These are phyloP conservation scores for Mortierella hygrophila DNA, from an alignment of 192 early-diverging fungal genomes.

Conservation along the genomic window DNA sequence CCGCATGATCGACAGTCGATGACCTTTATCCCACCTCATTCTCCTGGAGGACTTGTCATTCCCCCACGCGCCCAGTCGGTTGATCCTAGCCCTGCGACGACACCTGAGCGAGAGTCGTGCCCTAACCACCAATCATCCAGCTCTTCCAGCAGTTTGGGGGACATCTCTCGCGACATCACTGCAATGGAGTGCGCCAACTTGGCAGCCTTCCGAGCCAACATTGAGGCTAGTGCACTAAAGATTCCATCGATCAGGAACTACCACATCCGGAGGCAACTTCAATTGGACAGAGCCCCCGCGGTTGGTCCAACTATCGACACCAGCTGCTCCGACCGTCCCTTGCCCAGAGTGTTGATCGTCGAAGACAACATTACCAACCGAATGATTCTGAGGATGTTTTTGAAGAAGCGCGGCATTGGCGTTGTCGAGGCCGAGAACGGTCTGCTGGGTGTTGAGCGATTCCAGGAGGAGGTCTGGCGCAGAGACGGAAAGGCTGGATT, in stretches of 20 bases:
- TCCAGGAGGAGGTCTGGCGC: slow-evolving; percentile 42
- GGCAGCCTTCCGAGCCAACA: slow-evolving; percentile 11
- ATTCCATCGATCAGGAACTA: slow-evolving; percentile 27
- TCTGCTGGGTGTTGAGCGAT: slow-evolving; percentile 57
- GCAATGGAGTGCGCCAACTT: neutral
- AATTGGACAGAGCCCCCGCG: neutral
- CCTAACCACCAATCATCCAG: neutral
- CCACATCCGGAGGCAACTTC: slow-evolving; percentile 9
- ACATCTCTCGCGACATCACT: slow-evolving; percentile 10
- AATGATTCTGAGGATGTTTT: slow-evolving; percentile 59
- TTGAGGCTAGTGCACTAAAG: slow-evolving; percentile 14
- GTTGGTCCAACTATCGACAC: slow-evolving; percentile 1
- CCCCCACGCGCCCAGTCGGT: slow-evolving; percentile 13
- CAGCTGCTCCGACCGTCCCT: neutral
- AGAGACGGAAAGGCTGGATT: slow-evolving; percentile 37
- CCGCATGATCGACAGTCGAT: neutral
- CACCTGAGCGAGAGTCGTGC: slow-evolving; percentile 24
- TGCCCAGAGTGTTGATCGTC: slow-evolving; percentile 56
- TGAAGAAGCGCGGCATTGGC: slow-evolving; percentile 55
- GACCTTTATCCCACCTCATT: slow-evolving; percentile 34
- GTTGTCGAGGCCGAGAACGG: slow-evolving; percentile 62
- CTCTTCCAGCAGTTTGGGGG: neutral
- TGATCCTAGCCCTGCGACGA: slow-evolving; percentile 18
- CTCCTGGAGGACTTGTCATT: slow-evolving; percentile 46
- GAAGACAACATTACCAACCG: slow-evolving; percentile 62